Percentiles rank a stretch among this genome's conserved stretches.
Evolutionary conservation across 1,139 yeast genomes (phyloP).

Genomic region (Candida neerlandica): DNA sequence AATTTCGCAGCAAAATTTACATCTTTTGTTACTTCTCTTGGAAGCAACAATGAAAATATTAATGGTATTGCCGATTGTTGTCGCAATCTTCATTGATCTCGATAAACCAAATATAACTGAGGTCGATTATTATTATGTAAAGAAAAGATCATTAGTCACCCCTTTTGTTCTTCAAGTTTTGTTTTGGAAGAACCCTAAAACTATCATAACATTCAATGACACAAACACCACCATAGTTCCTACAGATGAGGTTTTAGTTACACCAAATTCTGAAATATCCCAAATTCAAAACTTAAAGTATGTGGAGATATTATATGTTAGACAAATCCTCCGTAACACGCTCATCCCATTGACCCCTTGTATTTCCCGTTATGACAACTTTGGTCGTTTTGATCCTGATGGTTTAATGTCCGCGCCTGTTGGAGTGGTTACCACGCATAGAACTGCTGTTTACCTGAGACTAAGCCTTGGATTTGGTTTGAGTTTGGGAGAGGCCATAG

Average conservation of each 20-base stretch:
- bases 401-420: slow-evolving; percentile 3
- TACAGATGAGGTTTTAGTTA: slow-evolving; percentile 8
- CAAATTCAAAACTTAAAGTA: slow-evolving; percentile 1
- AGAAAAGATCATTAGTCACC: not conserved
- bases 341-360: slow-evolving; percentile 15
- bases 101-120: slow-evolving; percentile 1
- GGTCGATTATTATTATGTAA: not conserved
- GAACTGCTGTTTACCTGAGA: slow-evolving; percentile 8
- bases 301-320: slow-evolving; percentile 9
- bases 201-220: slow-evolving; percentile 11
- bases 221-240: slow-evolving; percentile 15
- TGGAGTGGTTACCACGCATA: slow-evolving; percentile 9
- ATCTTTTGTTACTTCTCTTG: not conserved
- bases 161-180: slow-evolving; percentile 1
- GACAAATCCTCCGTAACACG: not conserved
- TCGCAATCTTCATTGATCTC: not conserved
- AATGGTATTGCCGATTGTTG: not conserved
- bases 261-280: not conserved
- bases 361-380: slow-evolving; percentile 3
- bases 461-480: slow-evolving; percentile 3
- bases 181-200: slow-evolving; percentile 8
- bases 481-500: slow-evolving; percentile 5
- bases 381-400: not conserved
- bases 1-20: not conserved
- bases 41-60: not conserved